A percentile compares a stretch with the other conserved stretches of the same genome.
Evolutionary conservation across 179 eudicot species (phyloP).

Genomic region (Carnegiea gigantea): DNA sequence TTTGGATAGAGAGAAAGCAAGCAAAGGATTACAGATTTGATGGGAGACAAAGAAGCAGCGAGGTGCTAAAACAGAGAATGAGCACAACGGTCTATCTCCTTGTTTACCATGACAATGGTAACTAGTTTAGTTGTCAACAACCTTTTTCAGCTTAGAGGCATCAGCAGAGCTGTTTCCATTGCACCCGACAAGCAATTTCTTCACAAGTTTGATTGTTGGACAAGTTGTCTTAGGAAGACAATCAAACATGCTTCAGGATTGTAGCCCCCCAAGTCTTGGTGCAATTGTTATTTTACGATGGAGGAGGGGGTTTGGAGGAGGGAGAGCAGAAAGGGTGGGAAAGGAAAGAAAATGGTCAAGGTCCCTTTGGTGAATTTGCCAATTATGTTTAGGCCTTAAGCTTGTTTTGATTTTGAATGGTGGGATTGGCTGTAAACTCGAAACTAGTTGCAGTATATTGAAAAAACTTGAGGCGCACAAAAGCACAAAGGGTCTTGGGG

Average conservation of each 20-base stretch:
- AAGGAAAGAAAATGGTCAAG: background rate
- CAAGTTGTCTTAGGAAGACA: too few species aligned
- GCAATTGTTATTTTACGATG: background rate
- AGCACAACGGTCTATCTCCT: background rate
- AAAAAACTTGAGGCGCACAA: too few species aligned
- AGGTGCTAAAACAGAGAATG: background rate
- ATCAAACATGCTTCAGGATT: background rate
- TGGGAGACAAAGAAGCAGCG: background rate
- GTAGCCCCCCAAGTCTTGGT: background rate
- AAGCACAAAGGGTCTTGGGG: too few species aligned
- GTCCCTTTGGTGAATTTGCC: too few species aligned
- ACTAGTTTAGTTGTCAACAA: too few species aligned
- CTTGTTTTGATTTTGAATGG: too few species aligned
- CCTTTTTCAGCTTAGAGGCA: too few species aligned
- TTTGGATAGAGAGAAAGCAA: background rate
- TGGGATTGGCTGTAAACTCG: too few species aligned
- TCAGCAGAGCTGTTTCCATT: too few species aligned
- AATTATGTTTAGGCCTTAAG: too few species aligned
- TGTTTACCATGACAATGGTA: too few species aligned
- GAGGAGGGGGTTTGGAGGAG: background rate
- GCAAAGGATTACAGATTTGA: background rate
- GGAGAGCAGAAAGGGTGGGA: background rate
- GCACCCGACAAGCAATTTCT: background rate
- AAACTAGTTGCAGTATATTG: too few species aligned
- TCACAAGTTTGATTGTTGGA: background rate